These are phyloP conservation scores for Beauveria caledonica DNA, from an alignment of 2,329 filamentous ascomycete genomes.

Conservation along the genomic window DNA sequence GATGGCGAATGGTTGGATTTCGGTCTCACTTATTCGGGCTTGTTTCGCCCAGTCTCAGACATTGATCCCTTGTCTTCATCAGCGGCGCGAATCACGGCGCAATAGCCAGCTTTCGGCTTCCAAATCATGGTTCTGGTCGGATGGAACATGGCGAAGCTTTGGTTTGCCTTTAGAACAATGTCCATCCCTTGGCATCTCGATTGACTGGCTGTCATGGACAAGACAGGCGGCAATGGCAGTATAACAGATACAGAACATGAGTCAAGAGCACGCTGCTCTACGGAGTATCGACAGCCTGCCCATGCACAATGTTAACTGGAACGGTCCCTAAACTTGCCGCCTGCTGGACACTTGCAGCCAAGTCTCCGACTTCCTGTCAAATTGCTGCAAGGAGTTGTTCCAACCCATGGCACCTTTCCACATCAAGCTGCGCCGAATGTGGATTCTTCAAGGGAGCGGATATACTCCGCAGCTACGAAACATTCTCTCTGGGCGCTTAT, in stretches of 20 bases:
- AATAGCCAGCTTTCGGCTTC: neutral
- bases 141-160: neutral
- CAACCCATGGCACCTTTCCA: neutral
- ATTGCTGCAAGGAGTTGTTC: neutral
- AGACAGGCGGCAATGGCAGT: too few species aligned
- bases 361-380: neutral
- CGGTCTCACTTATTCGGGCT: neutral
- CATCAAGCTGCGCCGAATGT: neutral
- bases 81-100: neutral
- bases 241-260: too few species aligned
- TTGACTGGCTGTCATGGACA: neutral
- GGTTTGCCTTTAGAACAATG: neutral
- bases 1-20: neutral
- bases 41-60: constrained; percentile 6
- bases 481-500: constrained; percentile 2
- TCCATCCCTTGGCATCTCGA: neutral
- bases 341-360: neutral
- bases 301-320: neutral
- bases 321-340: neutral
- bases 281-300: too few species aligned
- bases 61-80: neutral
- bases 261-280: too few species aligned
- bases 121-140: neutral
- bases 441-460: neutral
- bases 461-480: constrained; percentile 4